Base-by-base conservation (phyloP, 2,329 filamentous ascomycete species). In the Alternaria ethzedia region DNA sequence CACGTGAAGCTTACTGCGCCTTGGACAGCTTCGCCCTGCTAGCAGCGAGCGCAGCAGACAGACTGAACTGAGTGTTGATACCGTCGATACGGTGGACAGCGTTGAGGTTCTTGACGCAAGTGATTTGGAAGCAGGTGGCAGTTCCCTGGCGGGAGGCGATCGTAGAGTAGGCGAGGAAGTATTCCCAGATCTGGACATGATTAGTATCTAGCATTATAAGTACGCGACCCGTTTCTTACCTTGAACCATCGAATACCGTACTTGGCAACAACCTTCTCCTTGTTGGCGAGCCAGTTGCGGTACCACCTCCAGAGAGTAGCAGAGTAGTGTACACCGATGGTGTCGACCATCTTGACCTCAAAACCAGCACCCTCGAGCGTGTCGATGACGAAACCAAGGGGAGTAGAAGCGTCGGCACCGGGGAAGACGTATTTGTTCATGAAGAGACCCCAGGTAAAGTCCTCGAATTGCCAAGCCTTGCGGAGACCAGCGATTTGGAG, bases 401-500 rank as follows among this genome's bases (percentile, higher is more conserved):
- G 96, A 62, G 94, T 97, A 46, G 93, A 97, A 56, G 96, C 96
- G 79, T 98, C 96, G 55, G 96, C 96, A 79, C 96, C 96, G 32
- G 94, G 96, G 88, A 98, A 98, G 81, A 98, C 87, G 83, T 98
- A 97, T 86, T 97, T 97, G 90, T 98, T 98, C 94, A 98, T 97
- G 88, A 97, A 98, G 50, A 98, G 87, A 80, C 96, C 96, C 96
- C 96, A 98, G 81, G 95, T 92, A 55, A 97, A 88, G 83, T 98
- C 95, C 86, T 98, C 94, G 78, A 97, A 98, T 82, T 98, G 96
- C 96, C 96, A 98, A 68, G 87, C 86, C 85, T 96, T 96, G 74
- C 96, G 91, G 66, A 99, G 88, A 83, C 96, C 96, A 74, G 95
- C 94, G 74, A 96, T 94, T 82, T 98, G 96, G 65, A 98, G 87